Conservation (phyloP, 2,329 filamentous ascomycete species). For the Cryphonectria naterciae region DNA sequence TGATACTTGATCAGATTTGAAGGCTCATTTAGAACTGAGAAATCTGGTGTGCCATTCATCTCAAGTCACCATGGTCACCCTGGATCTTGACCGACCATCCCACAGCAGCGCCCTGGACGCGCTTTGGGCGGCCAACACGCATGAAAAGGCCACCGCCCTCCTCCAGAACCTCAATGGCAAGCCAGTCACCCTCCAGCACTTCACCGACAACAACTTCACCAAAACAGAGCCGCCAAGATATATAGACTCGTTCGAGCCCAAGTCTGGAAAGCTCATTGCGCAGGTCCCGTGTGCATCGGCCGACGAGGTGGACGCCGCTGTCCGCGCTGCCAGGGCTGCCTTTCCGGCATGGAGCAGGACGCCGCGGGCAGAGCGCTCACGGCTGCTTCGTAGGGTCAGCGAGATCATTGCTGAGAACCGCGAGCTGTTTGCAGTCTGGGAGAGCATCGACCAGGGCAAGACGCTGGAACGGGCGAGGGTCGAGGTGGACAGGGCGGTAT, state of each 20-base stretch:
- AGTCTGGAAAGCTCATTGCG: conserved; percentile 36
- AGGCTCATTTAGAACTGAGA: not conserved
- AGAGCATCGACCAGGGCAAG: conserved; percentile 43
- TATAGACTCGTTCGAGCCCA: conserved; percentile 38
- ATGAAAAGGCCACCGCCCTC: conserved; percentile 36
- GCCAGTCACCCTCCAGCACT: conserved; percentile 32
- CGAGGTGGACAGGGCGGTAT: conserved; percentile 40
- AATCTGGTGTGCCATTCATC: not conserved
- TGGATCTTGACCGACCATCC: conserved; percentile 3
- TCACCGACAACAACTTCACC: conserved; percentile 29
- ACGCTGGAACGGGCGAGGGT: conserved; percentile 39
- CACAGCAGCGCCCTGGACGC: conserved; percentile 20
- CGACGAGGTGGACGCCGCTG: conserved; percentile 34
- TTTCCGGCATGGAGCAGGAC: conserved; percentile 39
- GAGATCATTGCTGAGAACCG: conserved; percentile 37
- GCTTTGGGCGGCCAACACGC: conserved; percentile 36
- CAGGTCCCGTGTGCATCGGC: conserved; percentile 34
- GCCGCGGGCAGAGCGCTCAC: conserved; percentile 33
- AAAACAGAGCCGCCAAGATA: conserved; percentile 24
- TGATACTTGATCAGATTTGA: not conserved
- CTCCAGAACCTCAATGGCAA: conserved; percentile 24
- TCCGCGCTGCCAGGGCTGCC: conserved; percentile 33
- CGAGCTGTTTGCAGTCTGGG: conserved; percentile 41
- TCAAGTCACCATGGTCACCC: not conserved
- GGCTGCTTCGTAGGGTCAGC: conserved; percentile 34